Conservation (phyloP, 2,329 filamentous ascomycete species). For the Periconia sp. region DNA sequence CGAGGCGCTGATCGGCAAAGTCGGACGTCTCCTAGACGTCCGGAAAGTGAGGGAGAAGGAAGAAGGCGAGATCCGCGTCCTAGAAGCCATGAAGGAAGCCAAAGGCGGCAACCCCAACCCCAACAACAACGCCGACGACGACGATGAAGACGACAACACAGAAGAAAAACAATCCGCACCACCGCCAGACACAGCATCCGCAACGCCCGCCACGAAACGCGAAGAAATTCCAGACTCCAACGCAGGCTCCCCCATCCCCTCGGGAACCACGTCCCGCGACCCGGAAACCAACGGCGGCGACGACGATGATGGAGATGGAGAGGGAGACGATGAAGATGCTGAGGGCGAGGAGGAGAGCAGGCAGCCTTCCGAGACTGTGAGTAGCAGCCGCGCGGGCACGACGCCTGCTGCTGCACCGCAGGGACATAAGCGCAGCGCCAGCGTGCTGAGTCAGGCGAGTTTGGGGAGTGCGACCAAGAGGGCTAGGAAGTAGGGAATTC, state of each 20-base stretch:
- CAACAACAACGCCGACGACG: too few relatives aligned
- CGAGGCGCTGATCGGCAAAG: slow-evolving; percentile 68
- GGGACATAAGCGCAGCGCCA: slow-evolving; percentile 76
- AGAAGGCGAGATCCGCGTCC: slow-evolving; percentile 60
- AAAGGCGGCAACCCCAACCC: slow-evolving; percentile 27
- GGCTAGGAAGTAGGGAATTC: slow-evolving; percentile 24
- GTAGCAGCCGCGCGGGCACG: slow-evolving; percentile 19
- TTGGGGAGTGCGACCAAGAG: slow-evolving; percentile 32
- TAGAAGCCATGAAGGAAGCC: slow-evolving; percentile 41
- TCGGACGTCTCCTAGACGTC: slow-evolving; percentile 70
- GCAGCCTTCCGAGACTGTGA: slow-evolving; percentile 23
- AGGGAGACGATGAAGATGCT: slow-evolving; percentile 26
- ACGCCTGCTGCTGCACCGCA: slow-evolving; percentile 2
- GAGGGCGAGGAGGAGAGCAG: slow-evolving; percentile 38
- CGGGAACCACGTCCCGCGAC: slow-evolving; percentile 24
- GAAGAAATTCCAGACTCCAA: background rate
- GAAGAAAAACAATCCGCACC: slow-evolving; percentile 7
- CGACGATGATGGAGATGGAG: slow-evolving; percentile 40
- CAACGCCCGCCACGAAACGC: slow-evolving; percentile 7
- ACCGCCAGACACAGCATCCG: slow-evolving; percentile 19
- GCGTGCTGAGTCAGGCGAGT: slow-evolving; percentile 66
- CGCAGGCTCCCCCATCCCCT: slow-evolving; percentile 18
- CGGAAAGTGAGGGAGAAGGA: slow-evolving; percentile 76
- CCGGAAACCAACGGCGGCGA: slow-evolving; percentile 11
- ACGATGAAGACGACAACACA: too few relatives aligned